Evolutionary conservation across 2,329 filamentous ascomycete genomes (phyloP).

Genomic region (Aphanocladium album): DNA sequence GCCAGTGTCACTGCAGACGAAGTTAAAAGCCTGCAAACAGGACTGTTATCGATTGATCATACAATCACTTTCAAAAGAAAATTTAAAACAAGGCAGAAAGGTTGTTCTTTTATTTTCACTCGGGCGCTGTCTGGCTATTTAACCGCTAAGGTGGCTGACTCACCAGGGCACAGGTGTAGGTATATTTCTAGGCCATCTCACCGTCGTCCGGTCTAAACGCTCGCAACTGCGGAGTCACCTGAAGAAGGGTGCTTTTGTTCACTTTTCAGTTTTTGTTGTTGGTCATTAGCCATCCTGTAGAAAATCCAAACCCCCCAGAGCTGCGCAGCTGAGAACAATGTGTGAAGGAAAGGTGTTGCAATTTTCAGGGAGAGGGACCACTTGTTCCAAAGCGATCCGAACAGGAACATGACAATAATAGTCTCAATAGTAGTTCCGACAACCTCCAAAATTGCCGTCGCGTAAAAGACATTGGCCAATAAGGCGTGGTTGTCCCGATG

Average conservation of each 20-base stretch:
- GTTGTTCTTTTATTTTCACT: not conserved
- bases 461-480: conserved; percentile 8
- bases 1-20: no score
- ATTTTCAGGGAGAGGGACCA: conserved; percentile 10
- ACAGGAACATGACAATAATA: conserved; percentile 11
- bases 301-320: conserved; percentile 14
- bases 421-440: conserved; percentile 9
- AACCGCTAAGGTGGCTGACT: no score
- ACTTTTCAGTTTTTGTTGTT: conserved; percentile 4
- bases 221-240: not conserved
- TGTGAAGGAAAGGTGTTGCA: conserved; percentile 10
- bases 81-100: no score
- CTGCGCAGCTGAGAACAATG: conserved; percentile 10
- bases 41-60: no score
- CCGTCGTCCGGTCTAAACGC: no score
- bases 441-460: conserved; percentile 3
- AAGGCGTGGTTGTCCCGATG: conserved; percentile 4
- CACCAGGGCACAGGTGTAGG: no score
- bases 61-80: no score
- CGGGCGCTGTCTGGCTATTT: no score
- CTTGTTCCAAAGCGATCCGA: conserved; percentile 12
- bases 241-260: conserved; percentile 5
- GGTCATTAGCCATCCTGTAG: conserved; percentile 9
- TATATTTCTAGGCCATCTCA: no score
- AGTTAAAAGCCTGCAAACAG: no score